Evolutionary conservation across 305 asterid species (phyloP).

Genomic region (Fraxinus velutina): DNA sequence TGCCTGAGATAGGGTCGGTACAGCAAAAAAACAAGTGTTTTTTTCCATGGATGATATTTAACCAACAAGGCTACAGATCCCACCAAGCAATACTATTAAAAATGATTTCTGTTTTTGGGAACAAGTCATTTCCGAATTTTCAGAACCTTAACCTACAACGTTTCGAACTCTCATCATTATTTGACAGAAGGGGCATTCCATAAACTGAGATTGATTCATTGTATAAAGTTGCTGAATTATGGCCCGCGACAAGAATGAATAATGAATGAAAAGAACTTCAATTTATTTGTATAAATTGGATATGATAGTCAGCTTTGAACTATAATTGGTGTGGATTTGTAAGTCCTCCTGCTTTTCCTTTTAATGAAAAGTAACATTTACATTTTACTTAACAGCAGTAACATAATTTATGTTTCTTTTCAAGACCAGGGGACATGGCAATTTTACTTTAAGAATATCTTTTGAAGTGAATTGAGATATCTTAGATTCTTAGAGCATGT

Average conservation of each 20-base stretch:
- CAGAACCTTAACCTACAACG: neutral
- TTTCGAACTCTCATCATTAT: neutral
- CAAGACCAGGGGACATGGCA: neutral
- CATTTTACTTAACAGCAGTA: neutral
- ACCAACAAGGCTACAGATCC: neutral
- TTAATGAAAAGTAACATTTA: neutral
- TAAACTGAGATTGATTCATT: neutral
- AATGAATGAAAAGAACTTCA: neutral
- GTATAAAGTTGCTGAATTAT: neutral
- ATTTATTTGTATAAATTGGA: neutral
- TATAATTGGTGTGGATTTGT: neutral
- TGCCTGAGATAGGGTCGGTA: neutral
- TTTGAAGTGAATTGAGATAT: neutral
- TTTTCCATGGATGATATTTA: neutral
- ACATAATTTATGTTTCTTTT: neutral
- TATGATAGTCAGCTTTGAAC: neutral
- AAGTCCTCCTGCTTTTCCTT: neutral
- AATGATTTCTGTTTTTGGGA: neutral
- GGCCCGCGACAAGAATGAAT: neutral
- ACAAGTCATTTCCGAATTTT: neutral
- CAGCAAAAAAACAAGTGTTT: neutral
- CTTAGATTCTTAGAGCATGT: no score
- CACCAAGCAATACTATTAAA: neutral
- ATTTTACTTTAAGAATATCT: neutral
- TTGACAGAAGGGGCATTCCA: neutral